phyloP scores from a whole-genome alignment of 306 rosid genomes.

The Malus sylvestris region DNA sequence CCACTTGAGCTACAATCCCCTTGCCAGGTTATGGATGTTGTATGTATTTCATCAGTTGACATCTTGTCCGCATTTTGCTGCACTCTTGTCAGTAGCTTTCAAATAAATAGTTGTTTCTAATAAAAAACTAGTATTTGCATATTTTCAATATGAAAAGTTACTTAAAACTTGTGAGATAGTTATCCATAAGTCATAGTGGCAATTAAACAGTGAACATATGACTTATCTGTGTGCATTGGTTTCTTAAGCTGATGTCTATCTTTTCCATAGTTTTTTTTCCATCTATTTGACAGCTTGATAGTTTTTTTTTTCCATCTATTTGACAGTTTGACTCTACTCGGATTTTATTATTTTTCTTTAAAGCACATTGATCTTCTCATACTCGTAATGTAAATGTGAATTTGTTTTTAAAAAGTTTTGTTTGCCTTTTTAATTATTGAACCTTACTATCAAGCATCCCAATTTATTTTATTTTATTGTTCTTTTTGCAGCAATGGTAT shows the following conservation, averaged over 20 bases:
- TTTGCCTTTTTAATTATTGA: neutral
- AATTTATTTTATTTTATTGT: neutral
- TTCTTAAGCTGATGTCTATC: neutral
- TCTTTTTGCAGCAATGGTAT: conserved; percentile 73
- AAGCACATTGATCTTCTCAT: neutral
- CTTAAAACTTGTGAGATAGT: neutral
- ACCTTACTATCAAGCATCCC: conserved; percentile 13
- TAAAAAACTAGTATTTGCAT: neutral
- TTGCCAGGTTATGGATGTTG: neutral
- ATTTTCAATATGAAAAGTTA: neutral
- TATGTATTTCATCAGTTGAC: neutral
- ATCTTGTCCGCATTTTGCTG: neutral
- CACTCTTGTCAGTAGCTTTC: neutral
- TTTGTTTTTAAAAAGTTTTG: neutral
- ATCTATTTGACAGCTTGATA: too few species aligned
- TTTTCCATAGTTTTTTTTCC: neutral
- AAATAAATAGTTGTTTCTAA: neutral
- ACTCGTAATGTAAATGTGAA: neutral
- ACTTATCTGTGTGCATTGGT: neutral
- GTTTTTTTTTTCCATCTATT: neutral
- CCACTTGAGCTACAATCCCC: neutral
- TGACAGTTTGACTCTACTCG: neutral
- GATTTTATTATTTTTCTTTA: neutral
- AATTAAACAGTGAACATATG: neutral
- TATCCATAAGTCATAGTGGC: neutral